These are phyloP conservation scores for Rhodofomes roseus DNA, from an alignment of 1,284 basidiomycete species.

Conservation along the genomic window DNA sequence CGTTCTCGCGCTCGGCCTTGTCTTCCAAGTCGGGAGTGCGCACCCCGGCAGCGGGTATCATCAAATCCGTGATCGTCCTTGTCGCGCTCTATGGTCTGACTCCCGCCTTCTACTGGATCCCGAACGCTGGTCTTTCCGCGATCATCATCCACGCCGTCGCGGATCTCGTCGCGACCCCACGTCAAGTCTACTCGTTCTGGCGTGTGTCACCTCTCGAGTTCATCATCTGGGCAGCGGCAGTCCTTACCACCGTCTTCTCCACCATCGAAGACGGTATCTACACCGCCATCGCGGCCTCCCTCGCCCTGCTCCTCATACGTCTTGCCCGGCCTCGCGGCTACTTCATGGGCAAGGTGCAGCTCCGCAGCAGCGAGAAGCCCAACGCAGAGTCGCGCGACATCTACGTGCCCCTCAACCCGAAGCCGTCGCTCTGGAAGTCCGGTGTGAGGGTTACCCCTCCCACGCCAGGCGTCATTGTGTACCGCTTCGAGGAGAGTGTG, in stretches of 20 bases:
- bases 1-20: slow-evolving; percentile 95
- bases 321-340: slow-evolving; percentile 89
- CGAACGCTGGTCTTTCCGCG: slow-evolving; percentile 77
- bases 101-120: slow-evolving; percentile 87
- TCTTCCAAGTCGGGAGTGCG: slow-evolving; percentile 96
- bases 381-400: slow-evolving; percentile 62
- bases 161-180: slow-evolving; percentile 86
- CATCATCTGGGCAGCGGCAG: slow-evolving; percentile 86
- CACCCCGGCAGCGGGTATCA: slow-evolving; percentile 87
- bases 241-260: slow-evolving; percentile 86
- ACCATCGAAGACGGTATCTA: slow-evolving; percentile 96
- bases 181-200: slow-evolving; percentile 92
- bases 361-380: slow-evolving; percentile 33
- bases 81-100: slow-evolving; percentile 94
- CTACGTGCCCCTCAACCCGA: slow-evolving; percentile 74
- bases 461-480: slow-evolving; percentile 85
- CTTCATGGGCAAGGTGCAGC: slow-evolving; percentile 80
- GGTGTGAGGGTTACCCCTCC: slow-evolving; percentile 76
- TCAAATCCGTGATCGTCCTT: slow-evolving; percentile 87
- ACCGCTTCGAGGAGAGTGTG: slow-evolving; percentile 92
- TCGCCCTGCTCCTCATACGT: slow-evolving; percentile 84
- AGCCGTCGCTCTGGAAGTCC: slow-evolving; percentile 61
- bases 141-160: slow-evolving; percentile 96
- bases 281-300: slow-evolving; percentile 78
- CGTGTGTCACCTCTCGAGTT: slow-evolving; percentile 92